Evolutionary conservation across 768 basidiomycete species (phyloP), one percentile per base, ranked within the genome.

Genomic region (Mycena venus): DNA sequence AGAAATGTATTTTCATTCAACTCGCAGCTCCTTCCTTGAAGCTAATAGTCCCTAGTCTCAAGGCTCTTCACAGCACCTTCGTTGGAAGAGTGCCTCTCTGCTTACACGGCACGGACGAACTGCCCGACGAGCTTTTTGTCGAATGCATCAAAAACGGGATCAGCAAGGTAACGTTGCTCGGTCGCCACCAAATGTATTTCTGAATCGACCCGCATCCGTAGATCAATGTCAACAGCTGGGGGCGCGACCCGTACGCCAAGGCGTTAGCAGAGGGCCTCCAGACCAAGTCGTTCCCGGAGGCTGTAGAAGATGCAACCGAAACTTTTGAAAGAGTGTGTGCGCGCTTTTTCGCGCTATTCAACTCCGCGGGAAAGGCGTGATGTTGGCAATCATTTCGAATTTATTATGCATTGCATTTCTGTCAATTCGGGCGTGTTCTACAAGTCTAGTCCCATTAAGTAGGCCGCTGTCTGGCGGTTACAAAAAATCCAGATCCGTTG

Each of bases 151-250:
- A 82, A 59, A 87, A 84, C 65, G 88, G 88, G 6, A 83, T 88
- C 23, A 86, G 84, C 78, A 89, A 89, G 80, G 87, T 83, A 63
- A 4, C 66, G 15, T 15, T 14, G 53, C 27, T 47, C 34, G 23
- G 21, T 44, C 29, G 11, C 7, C 4, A 34, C 17, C 29, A n/a
- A n/a, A n/a, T n/a, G n/a, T 36, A 7, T 55, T 14, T 29, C 2
- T 44, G 25, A 12, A 14, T 61, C 38, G 68, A 44, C 42, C 17
- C 9, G 17, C 10, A 1, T 12, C 23, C 31, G 1, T 49, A 86
- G 85, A 85, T 88, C 60, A 88, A 88, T 58, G 82, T 89, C 70
- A 88, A 89, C 71, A 85, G 85, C 68, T 88, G 87, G 86, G 86
- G 81, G 1, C 84, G 87, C 34, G 86, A 88, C 78, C 85, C 84